phyloP scores from a whole-genome alignment of 768 basidiomycete genomes.

The Trametes gibbosa region DNA sequence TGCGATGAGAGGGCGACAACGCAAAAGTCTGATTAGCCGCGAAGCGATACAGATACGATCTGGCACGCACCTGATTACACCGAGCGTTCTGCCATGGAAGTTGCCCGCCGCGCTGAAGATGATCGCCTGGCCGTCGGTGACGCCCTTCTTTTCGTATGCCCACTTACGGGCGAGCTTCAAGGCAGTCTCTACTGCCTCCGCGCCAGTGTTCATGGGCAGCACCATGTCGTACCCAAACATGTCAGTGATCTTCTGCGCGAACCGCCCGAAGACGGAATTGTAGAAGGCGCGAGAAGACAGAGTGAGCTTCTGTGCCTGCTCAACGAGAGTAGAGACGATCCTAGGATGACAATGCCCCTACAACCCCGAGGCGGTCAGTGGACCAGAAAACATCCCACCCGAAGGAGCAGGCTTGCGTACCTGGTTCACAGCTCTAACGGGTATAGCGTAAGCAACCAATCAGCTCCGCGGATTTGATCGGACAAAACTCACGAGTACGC shows the following conservation, averaged over 20 bases:
- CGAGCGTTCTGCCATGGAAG: constrained; percentile 93
- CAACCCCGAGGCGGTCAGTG: background rate
- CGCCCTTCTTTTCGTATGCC: constrained; percentile 88
- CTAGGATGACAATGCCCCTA: constrained; percentile 90
- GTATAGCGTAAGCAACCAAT: background rate
- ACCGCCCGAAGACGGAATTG: constrained; percentile 87
- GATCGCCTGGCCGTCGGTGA: constrained; percentile 78
- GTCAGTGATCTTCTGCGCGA: constrained; percentile 78
- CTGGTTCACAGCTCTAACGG: constrained; percentile 79
- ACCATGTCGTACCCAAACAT: constrained; percentile 95
- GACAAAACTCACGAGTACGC: constrained; percentile 81
- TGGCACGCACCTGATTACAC: constrained; percentile 66
- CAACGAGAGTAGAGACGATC: constrained; percentile 76
- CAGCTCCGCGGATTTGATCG: constrained; percentile 3
- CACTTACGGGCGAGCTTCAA: constrained; percentile 96
- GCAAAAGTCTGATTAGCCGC: constrained; percentile 12
- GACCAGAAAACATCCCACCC: background rate
- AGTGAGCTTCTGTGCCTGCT: constrained; percentile 87
- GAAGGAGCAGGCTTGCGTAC: constrained; percentile 36
- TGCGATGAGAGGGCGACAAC: background rate
- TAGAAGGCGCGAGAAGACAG: constrained; percentile 96
- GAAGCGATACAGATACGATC: constrained; percentile 7
- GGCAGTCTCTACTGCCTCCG: constrained; percentile 97
- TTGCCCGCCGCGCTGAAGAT: constrained; percentile 85
- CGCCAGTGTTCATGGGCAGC: constrained; percentile 98